These are phyloP conservation scores for Neurospora sp. DNA, from an alignment of 495 filamentous ascomycete genomes.

Conservation along the genomic window DNA sequence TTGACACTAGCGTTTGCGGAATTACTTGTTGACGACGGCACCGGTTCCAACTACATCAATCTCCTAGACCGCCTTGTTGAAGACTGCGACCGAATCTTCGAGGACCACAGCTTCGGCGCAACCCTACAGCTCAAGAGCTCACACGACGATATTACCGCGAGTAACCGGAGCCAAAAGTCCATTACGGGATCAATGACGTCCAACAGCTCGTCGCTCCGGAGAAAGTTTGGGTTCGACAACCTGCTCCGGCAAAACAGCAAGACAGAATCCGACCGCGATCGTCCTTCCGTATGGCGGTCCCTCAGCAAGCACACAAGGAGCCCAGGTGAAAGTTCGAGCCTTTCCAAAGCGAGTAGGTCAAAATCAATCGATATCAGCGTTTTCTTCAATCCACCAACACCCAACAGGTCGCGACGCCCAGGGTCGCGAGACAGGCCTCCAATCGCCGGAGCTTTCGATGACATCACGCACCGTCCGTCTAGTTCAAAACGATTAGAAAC, in stretches of 20 bases:
- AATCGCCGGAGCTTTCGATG: slow-evolving; percentile 52
- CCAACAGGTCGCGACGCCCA: slow-evolving; percentile 46
- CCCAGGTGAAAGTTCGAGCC: slow-evolving; percentile 42
- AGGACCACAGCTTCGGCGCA: slow-evolving; percentile 47
- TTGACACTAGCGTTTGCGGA: slow-evolving; percentile 88
- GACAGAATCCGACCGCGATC: slow-evolving; percentile 45
- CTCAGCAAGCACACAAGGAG: slow-evolving; percentile 71
- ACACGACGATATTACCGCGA: slow-evolving; percentile 39
- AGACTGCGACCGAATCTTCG: slow-evolving; percentile 81
- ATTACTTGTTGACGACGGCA: slow-evolving; percentile 66
- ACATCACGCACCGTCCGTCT: slow-evolving; percentile 30
- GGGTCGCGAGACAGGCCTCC: slow-evolving; percentile 56
- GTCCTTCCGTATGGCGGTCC: slow-evolving; percentile 74
- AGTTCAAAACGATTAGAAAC: slow-evolving; percentile 39
- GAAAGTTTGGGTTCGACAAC: slow-evolving; percentile 68
- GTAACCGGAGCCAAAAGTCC: slow-evolving; percentile 34
- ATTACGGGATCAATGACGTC: slow-evolving; percentile 43
- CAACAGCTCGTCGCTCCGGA: slow-evolving; percentile 74
- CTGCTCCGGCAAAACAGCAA: slow-evolving; percentile 70
- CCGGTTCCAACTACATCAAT: slow-evolving; percentile 76
- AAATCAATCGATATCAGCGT: slow-evolving; percentile 70
- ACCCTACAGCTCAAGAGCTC: slow-evolving; percentile 22
- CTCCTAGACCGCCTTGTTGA: slow-evolving; percentile 87
- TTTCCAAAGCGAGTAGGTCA: slow-evolving; percentile 59
- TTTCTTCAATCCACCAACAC: slow-evolving; percentile 25